These are phyloP conservation scores for Coelastrella sp. DNA, from an alignment of 139 green algal species.

Conservation along the genomic window DNA sequence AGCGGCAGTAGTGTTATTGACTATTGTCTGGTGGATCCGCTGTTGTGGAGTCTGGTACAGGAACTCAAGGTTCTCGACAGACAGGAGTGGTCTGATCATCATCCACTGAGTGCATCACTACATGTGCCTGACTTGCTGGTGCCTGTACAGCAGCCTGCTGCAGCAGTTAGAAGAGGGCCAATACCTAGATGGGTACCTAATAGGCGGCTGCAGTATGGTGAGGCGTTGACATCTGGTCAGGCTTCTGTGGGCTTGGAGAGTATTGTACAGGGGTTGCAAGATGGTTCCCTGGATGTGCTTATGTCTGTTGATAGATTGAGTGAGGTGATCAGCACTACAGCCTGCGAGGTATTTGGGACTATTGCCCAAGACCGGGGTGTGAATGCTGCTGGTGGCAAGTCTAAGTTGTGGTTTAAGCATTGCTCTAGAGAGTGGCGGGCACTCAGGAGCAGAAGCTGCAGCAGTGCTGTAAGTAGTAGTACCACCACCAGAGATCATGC, in stretches of 20 bases:
- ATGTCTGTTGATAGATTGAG: neutral
- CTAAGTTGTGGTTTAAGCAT: neutral
- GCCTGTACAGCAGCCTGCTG: neutral
- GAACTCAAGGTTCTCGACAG: no score
- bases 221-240: neutral
- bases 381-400: neutral
- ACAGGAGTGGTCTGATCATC: neutral
- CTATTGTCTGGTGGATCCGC: no score
- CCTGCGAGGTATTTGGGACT: neutral
- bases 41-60: no score
- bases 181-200: neutral
- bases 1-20: no score
- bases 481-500: no score
- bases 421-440: no score
- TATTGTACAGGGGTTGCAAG: neutral
- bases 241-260: neutral
- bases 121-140: neutral
- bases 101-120: neutral
- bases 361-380: neutral
- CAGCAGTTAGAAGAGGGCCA: no score
- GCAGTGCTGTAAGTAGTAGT: neutral
- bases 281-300: neutral
- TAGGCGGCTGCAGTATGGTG: neutral
- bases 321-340: neutral
- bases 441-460: constrained; percentile 10